Base-by-base conservation (phyloP, 352 stramenopile species). In the Blastocystis sp. region DNA sequence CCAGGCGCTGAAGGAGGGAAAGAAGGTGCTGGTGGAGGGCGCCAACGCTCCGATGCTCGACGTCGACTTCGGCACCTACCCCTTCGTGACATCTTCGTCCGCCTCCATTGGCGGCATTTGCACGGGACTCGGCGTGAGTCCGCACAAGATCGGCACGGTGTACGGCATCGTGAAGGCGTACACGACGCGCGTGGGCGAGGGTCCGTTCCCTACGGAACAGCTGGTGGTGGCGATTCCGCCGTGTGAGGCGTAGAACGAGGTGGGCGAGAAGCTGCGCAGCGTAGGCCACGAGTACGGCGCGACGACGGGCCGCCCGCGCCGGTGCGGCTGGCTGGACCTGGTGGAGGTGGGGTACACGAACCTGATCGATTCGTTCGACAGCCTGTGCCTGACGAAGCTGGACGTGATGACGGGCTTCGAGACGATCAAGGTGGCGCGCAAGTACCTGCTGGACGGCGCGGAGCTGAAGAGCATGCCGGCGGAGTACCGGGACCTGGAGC, bases 41-140 rank as follows among this genome's bases (percentile, higher is more conserved):
- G 96, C 96, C 43, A 99, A 99, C 91, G 97, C 97, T 3, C 98
- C 96, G 34, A 99, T 99, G 96, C 92, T 99, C 61, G 97, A 99
- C 92, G 98, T 99, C 91, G 97, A 99, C 92, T 99, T 98, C 90
- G 97, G 97, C 76, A 99, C 96, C 67, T 99, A 99, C 92, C 97
- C 96, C 59, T 99, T 97, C 91, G 97, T 99, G 62, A 99, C 97
- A 48, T 98, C 95, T 62, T 98, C 94, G 81, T 98, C 98, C 90
- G 96, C 97, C 62, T 98, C 94, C 62, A 96, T 98, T 86, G 96
- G 97, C 78, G 96, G 93, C 90, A 95, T 99, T 52, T 95, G 96
- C 91, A 99, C 97, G 21, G 90, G 90, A 34, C 48, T 91, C 34
- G 90, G 90, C 48, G 67, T 91, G 4, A 86, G 86, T 23, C 89